Conservation (phyloP, 371 early-diverging fungal genomes). For the Mucor indicus region DNA sequence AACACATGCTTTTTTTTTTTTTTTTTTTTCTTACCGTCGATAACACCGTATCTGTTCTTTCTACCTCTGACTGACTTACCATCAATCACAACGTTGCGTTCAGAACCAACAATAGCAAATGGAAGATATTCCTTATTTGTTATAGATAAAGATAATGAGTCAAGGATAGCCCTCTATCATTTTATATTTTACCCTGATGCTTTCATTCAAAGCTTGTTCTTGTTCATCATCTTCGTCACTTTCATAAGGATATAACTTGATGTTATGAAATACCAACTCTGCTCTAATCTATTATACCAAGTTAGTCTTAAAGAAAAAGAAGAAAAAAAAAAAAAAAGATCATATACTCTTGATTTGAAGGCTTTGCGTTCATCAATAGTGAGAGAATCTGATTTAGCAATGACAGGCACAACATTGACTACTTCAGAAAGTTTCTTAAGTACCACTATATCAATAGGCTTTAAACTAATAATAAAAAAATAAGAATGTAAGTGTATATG, state of each 20-base stretch:
- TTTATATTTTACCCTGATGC: slow-evolving; percentile 51
- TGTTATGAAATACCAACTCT: slow-evolving; percentile 90
- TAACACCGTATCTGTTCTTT: slow-evolving; percentile 67
- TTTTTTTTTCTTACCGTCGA: slow-evolving; percentile 52
- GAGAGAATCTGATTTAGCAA: slow-evolving; percentile 86
- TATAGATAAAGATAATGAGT: not conserved
- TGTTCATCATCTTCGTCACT: slow-evolving; percentile 81
- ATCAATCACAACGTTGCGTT: slow-evolving; percentile 77
- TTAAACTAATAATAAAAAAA: slow-evolving; percentile 46
- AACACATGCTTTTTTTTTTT: not conserved
- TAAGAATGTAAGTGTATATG: not conserved
- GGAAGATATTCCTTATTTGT: slow-evolving; percentile 67
- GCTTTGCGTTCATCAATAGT: slow-evolving; percentile 73
- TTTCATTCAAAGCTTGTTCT: slow-evolving; percentile 70
- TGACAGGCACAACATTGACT: slow-evolving; percentile 80
- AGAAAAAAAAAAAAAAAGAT: not conserved
- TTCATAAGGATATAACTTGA: slow-evolving; percentile 84
- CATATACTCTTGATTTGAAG: slow-evolving; percentile 66
- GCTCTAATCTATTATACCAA: slow-evolving; percentile 87
- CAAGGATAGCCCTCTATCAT: not conserved
- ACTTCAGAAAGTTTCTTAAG: slow-evolving; percentile 72
- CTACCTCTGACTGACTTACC: slow-evolving; percentile 75
- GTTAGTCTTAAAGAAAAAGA: too few relatives aligned
- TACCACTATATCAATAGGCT: slow-evolving; percentile 77
- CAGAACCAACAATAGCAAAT: slow-evolving; percentile 86